These are phyloP conservation scores for Sugiyamaella castrensis DNA, from an alignment of 1,139 yeast genomes.

Conservation along the genomic window DNA sequence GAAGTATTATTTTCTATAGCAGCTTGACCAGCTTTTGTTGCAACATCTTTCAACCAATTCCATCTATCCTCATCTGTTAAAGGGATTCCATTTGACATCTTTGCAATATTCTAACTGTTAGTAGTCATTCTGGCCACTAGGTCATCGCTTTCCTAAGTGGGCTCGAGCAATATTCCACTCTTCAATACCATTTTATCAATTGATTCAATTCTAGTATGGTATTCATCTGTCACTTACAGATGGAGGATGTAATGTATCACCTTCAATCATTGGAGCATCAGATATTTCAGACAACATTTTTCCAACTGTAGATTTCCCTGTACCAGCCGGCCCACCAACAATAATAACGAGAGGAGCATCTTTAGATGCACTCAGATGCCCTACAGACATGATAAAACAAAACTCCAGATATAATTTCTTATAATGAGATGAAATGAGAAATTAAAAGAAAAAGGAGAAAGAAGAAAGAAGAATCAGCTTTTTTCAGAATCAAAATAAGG, in stretches of 20 bases:
- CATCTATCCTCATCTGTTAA: constrained; percentile 85
- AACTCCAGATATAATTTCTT: too few species aligned
- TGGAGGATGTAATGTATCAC: constrained; percentile 74
- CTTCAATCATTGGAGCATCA: constrained; percentile 67
- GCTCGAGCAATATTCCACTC: too few species aligned
- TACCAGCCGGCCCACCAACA: constrained; percentile 93
- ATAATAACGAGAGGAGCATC: constrained; percentile 35
- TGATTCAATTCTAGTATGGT: neutral
- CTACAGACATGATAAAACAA: neutral
- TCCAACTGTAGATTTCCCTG: constrained; percentile 85
- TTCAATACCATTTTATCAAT: too few species aligned
- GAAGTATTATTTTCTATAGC: constrained; percentile 39
- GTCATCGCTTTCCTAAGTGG: too few species aligned
- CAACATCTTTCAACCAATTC: constrained; percentile 72
- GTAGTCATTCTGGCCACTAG: too few species aligned
- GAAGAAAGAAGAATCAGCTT: too few species aligned
- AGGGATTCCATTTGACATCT: constrained; percentile 80
- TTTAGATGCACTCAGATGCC: constrained; percentile 1
- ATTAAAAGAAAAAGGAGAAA: too few species aligned
- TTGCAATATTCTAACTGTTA: constrained; percentile 53
- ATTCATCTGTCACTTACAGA: constrained; percentile 38
- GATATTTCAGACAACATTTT: constrained; percentile 46
- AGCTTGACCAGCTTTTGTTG: constrained; percentile 38
- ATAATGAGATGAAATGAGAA: too few species aligned
- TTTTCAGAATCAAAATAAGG: too few species aligned